phyloP scores from a whole-genome alignment of 805 yeast genomes.

The Saccharomyces jurei region DNA sequence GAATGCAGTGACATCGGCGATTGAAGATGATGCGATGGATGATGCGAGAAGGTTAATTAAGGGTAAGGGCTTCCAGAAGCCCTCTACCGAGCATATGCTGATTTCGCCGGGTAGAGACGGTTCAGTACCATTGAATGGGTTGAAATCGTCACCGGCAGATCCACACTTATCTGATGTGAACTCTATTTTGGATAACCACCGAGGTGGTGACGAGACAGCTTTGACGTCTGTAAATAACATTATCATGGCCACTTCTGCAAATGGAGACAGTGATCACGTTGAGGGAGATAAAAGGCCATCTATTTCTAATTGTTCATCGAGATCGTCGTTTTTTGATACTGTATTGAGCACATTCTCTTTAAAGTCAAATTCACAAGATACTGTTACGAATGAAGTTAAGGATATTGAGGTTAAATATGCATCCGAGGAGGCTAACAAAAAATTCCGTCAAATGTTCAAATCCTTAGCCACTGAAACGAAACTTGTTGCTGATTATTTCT shows the following conservation, averaged over 20 bases:
- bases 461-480: constrained; percentile 60
- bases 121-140: constrained; percentile 6
- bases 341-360: constrained; percentile 16
- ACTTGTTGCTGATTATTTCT: constrained; percentile 75
- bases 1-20: neutral
- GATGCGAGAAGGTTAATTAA: neutral
- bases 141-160: constrained; percentile 26
- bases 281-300: neutral
- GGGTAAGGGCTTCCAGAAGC: neutral
- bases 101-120: constrained; percentile 3
- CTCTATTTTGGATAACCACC: constrained; percentile 13
- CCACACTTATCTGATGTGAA: constrained; percentile 23
- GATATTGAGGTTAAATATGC: constrained; percentile 57
- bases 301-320: constrained; percentile 1
- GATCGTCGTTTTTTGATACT: constrained; percentile 17
- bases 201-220: constrained; percentile 10
- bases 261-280: neutral
- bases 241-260: constrained; percentile 3
- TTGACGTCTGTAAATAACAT: constrained; percentile 16
- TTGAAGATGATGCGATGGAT: neutral
- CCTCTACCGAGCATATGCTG: neutral
- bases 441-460: constrained; percentile 69
- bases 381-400: neutral
- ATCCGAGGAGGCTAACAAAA: constrained; percentile 50
- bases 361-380: constrained; percentile 1